Percentiles rank a stretch among this genome's conserved stretches.
Conservation (phyloP, 2,329 filamentous ascomycete species). For the Colletotrichum higginsianum region DNA sequence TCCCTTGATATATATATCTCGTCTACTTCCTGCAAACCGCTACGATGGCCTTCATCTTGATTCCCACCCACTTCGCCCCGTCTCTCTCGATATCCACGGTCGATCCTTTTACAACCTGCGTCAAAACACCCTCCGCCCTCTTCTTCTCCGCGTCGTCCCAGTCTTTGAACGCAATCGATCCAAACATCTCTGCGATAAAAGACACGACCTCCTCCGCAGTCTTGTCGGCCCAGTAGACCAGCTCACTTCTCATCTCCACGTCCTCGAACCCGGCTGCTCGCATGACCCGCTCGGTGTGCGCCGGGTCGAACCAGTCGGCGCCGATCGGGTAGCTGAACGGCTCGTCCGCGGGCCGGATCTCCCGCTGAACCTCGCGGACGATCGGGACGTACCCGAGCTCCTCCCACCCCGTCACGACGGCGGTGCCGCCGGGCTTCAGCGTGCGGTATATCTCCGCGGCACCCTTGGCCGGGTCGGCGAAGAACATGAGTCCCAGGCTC, state of each 20-base stretch:
- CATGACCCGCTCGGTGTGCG: conserved; percentile 19
- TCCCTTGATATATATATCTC: not conserved
- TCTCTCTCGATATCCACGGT: not conserved
- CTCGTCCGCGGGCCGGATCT: too few relatives aligned
- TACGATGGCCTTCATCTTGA: conserved; percentile 34
- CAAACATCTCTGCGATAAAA: conserved; percentile 15
- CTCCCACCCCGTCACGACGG: too few relatives aligned
- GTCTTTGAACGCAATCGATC: not conserved
- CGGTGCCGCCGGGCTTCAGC: too few relatives aligned
- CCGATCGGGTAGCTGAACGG: too few relatives aligned
- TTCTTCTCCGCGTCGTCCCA: conserved; percentile 37
- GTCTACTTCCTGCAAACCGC: conserved; percentile 30
- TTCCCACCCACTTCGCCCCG: not conserved
- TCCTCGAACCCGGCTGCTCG: not conserved
- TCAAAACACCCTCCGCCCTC: conserved; percentile 1
- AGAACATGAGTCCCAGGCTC: too few relatives aligned
- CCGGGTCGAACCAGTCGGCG: conserved; percentile 20
- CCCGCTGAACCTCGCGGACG: too few relatives aligned
- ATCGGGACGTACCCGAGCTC: too few relatives aligned
- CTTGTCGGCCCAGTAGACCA: conserved; percentile 26
- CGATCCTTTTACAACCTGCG: not conserved
- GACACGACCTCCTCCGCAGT: conserved; percentile 18
- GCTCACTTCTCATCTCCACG: conserved; percentile 13
- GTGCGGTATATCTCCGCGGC: too few relatives aligned
- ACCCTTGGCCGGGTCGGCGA: too few relatives aligned